Evolutionary conservation across 768 basidiomycete genomes (phyloP).

Genomic region (Podaxis carcinomalis): DNA sequence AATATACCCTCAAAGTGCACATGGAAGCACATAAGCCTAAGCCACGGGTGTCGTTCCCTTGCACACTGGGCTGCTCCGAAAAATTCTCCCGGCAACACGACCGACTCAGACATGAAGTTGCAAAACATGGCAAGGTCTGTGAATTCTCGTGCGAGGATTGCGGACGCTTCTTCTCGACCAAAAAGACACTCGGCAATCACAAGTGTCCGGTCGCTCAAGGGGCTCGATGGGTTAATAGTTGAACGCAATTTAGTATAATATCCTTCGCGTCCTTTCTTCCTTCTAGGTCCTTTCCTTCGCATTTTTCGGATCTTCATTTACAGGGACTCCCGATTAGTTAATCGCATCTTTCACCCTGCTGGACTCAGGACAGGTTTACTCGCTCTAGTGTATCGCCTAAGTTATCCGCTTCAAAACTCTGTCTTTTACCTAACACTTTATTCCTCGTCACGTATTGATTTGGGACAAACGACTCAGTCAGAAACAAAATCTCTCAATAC

Average conservation of each 20-base stretch:
- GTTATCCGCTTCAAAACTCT: background rate
- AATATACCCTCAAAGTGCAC: conserved; percentile 52
- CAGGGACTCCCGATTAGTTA: conserved; percentile 1
- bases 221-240: conserved; percentile 43
- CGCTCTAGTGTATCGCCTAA: background rate
- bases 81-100: conserved; percentile 55
- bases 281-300: conserved; percentile 7
- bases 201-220: conserved; percentile 50
- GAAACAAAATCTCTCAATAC: too few species aligned
- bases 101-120: conserved; percentile 52
- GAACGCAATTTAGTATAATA: background rate
- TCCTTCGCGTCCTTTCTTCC: background rate
- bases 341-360: background rate
- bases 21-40: conserved; percentile 54
- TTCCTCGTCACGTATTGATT: background rate
- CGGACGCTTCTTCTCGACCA: conserved; percentile 49
- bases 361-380: background rate
- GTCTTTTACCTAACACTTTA: background rate
- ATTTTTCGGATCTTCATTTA: background rate
- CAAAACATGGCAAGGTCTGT: conserved; percentile 53
- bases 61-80: conserved; percentile 51
- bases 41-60: conserved; percentile 42
- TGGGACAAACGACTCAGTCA: too few species aligned
- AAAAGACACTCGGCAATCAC: conserved; percentile 50
- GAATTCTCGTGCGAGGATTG: conserved; percentile 50